Base-by-base conservation (phyloP, 2,329 filamentous ascomycete species). In the Coniella lustricola region DNA sequence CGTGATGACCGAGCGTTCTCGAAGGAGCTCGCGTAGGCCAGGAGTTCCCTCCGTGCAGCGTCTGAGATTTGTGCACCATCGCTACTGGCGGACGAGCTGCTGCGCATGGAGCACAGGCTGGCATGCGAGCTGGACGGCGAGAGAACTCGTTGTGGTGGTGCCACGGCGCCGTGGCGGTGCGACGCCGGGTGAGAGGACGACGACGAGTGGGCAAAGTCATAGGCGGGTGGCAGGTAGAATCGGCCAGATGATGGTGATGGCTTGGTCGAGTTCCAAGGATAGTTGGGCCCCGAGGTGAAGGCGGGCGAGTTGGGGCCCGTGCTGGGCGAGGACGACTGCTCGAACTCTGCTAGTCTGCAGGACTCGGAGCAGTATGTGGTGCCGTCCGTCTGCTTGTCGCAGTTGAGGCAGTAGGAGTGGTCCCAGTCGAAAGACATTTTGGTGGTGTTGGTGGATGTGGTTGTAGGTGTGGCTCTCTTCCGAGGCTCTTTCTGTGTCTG, bases 331-430 rank as follows among this genome's bases (percentile, higher is more conserved):
- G 70, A 68, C 12, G 74, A 76, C 33, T 79, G 82, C 68, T 95
- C 90, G 59, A 91, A 82, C 69, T 95, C 90, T 57, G 87, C 85
- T 38, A 96, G 75, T 56, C 89, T 81, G 77, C 90, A 96, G 25
- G 87, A 81, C 70, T 96, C 90, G 40, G 89, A 95, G 77, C 90
- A 96, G 76, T 95, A 95, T 56, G 87, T 82, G 54, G 83, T 83
- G 49, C 82, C 82, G 56, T 87, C 79, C 52, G 86, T 90, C 70
- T 94, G 87, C 71, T 85, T 85, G 72, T 96, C 90, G 74, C 90
- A 96, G 72, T 86, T 83, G 60, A 96, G 82, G 76, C 90, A 96
- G 79, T 89, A 95, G 69, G 94, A 85, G 67, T 86, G 87, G 60
- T 87, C 87, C 89, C 90, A 95, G 57, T 79, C 76, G 63, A 72